Base-by-base conservation (phyloP, 2,329 filamentous ascomycete genomes). In the Harringtonia lauricola region DNA sequence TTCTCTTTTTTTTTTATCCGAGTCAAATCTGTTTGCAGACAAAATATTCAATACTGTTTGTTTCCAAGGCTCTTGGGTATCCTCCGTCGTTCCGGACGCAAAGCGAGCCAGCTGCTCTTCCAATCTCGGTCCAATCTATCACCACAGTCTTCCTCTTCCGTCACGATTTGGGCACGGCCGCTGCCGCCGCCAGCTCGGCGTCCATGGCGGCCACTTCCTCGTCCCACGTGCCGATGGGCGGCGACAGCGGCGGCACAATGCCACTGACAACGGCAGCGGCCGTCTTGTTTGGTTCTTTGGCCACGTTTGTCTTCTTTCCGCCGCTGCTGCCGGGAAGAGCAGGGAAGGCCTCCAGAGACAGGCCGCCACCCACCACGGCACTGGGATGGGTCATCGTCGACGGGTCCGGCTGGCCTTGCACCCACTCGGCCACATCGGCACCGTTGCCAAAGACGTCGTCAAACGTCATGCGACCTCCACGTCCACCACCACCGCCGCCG, bases 191-290 rank as follows among this genome's bases (percentile, higher is more conserved):
- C 8, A 42, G 26, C 37, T 44, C 41, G 12, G 43, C 45, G 22
- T 74, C 70, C 13, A 70, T 58, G 6, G 64, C 69, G 39, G 71
- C 71, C 64, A 78, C 72, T 58, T 79, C 74, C 30, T 79, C 74
- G 41, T 71, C 74, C 74, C 74, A 78, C 43, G 70, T 66, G 9
- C 67, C 65, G 17, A 66, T 53, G 1, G 60, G 60, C 8, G 64
- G 59, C 7, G 64, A 63, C 2, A 61, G 36, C 15, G 64, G 55
- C 43, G 60, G 57, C n/a, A 59, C 41, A 2, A 14, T 29, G 22
- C 14, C 35, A 35, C 30, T n/a, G 8, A 43, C 44, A n/a, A 42
- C 50, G 47, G 40, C 13, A 7, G 51, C 49, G 7, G 49, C 41
- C n/a, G 47, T 36, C 10, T 41, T 43, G 13, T 43, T 19, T 15